Evolutionary conservation across 257 asterid species (phyloP).

Genomic region (Ajuga chamaepitys): DNA sequence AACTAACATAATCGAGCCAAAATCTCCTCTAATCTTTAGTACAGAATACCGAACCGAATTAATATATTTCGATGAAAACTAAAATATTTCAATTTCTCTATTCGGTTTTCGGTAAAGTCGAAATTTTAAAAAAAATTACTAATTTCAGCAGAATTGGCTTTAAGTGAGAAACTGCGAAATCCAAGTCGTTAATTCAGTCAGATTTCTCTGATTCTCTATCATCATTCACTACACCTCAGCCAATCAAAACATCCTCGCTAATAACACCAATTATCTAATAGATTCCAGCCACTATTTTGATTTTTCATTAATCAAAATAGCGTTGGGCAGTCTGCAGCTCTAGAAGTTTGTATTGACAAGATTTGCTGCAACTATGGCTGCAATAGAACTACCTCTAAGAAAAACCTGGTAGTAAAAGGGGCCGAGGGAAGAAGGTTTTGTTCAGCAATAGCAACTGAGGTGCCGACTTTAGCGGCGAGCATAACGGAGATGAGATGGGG

Average conservation of each 20-base stretch:
- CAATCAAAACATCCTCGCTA: conserved; percentile 25
- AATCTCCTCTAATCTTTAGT: no score
- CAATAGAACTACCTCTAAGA: conserved; percentile 20
- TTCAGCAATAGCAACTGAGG: conserved; percentile 72
- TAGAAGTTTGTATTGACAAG: conserved; percentile 47
- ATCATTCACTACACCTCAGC: conserved; percentile 33
- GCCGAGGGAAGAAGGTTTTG: conserved; percentile 36
- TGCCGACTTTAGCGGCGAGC: conserved; percentile 44
- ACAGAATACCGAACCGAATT: no score
- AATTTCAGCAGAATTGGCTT: no score
- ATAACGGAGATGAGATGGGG: conserved; percentile 80
- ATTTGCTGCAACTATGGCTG: conserved; percentile 34
- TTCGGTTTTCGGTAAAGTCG: no score
- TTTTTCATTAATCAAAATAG: conserved; percentile 31
- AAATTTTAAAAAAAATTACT: no score
- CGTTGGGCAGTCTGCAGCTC: conserved; percentile 48
- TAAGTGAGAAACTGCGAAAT: conserved; percentile 27
- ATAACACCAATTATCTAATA: background rate
- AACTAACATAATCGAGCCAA: no score
- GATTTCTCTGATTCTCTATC: conserved; percentile 27
- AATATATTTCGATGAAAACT: no score
- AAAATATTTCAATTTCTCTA: no score
- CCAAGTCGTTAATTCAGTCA: conserved; percentile 61
- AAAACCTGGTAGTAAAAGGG: conserved; percentile 22
- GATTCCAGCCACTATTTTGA: background rate